Percentiles rank a stretch among this genome's conserved stretches.
Evolutionary conservation across 495 filamentous ascomycete genomes (phyloP).

Genomic region (Talaromyces trachyspermus): DNA sequence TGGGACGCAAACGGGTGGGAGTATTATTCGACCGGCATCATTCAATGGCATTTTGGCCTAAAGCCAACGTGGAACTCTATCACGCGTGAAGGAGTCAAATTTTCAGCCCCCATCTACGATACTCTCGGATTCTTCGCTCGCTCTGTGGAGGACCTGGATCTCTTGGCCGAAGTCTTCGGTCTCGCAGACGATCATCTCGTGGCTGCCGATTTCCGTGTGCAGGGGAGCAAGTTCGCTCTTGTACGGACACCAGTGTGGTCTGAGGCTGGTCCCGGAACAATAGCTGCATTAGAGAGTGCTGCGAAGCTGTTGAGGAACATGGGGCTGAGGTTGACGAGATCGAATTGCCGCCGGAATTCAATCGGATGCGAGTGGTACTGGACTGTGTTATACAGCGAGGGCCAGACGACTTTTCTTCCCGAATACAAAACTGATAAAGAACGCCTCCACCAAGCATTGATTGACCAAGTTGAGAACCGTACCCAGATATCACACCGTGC

Average conservation of each 20-base stretch:
- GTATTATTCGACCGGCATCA: constrained; percentile 39
- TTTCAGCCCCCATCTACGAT: constrained; percentile 42
- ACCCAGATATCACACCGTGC: background rate
- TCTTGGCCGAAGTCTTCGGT: constrained; percentile 39
- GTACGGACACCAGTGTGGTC: constrained; percentile 40
- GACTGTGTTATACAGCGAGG: background rate
- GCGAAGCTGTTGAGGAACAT: background rate
- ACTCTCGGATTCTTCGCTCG: constrained; percentile 47
- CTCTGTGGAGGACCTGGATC: constrained; percentile 39
- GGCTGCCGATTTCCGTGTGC: constrained; percentile 21
- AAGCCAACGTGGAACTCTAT: constrained; percentile 53
- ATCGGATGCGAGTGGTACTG: constrained; percentile 1
- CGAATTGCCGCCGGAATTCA: background rate
- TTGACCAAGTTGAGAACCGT: background rate
- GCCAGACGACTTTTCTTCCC: background rate
- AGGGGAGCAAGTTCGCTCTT: constrained; percentile 39
- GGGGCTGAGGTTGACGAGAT: constrained; percentile 4
- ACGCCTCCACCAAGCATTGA: background rate
- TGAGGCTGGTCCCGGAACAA: constrained; percentile 33
- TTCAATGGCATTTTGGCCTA: constrained; percentile 47
- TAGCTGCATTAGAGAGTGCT: constrained; percentile 22
- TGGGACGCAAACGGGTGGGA: constrained; percentile 2
- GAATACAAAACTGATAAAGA: background rate
- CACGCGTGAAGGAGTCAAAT: constrained; percentile 43
- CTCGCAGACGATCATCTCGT: constrained; percentile 37